These are phyloP conservation scores for Pseudohyphozyma bogoriensis DNA, from an alignment of 768 basidiomycete species.

Conservation along the genomic window DNA sequence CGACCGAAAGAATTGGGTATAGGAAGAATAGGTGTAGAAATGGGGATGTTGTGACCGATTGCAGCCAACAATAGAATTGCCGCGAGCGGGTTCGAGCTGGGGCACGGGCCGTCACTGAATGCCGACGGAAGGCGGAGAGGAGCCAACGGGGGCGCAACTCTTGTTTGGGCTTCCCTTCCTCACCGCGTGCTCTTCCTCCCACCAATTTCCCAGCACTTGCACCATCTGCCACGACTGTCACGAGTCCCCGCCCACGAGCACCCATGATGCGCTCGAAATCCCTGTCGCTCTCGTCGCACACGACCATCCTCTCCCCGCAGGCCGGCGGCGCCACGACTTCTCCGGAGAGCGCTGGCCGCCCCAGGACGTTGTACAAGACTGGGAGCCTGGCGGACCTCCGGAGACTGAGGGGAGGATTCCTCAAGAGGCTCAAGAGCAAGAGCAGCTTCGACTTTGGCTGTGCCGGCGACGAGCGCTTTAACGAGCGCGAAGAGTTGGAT, in stretches of 20 bases:
- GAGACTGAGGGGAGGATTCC: background rate
- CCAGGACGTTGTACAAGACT: background rate
- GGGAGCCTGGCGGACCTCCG: background rate
- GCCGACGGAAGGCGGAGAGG: background rate
- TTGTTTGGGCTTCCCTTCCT: background rate
- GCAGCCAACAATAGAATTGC: too few relatives aligned
- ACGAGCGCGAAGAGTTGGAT: constrained; percentile 62
- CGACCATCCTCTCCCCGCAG: background rate
- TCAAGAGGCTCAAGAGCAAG: constrained; percentile 2
- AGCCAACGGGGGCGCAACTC: too few relatives aligned
- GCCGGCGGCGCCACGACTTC: background rate
- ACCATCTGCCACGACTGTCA: background rate
- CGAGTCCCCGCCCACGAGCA: background rate
- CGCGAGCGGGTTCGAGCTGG: too few relatives aligned
- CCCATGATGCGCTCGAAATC: background rate
- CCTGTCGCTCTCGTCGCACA: background rate
- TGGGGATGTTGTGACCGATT: too few relatives aligned
- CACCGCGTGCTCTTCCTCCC: background rate
- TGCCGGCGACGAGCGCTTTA: constrained; percentile 22
- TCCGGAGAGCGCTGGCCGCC: background rate
- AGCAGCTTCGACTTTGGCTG: constrained; percentile 13
- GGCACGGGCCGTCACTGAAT: background rate
- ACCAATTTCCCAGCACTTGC: background rate
- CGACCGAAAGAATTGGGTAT: too few relatives aligned
- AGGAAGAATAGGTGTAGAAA: too few relatives aligned